Conservation (phyloP, 129 eudicot genomes). For the Pittosporum tobira region DNA sequence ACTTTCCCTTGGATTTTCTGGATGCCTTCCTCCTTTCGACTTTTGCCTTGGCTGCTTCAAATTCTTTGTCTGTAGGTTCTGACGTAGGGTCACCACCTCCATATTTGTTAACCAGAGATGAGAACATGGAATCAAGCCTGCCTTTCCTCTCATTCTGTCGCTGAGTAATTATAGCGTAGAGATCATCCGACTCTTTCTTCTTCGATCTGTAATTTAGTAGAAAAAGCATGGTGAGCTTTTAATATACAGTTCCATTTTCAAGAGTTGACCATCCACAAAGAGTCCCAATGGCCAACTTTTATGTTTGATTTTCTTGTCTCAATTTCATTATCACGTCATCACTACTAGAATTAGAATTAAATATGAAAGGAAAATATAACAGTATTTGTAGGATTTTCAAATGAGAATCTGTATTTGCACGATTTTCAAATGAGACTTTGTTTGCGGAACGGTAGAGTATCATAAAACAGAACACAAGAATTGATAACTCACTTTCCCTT, state of each 20-base stretch:
- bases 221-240: not conserved
- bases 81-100: conserved; percentile 38
- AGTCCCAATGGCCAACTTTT: too few species aligned
- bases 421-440: too few species aligned
- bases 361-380: too few species aligned
- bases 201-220: conserved; percentile 42
- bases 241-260: not conserved
- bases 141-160: conserved; percentile 71
- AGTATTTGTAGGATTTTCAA: too few species aligned
- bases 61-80: conserved; percentile 82
- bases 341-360: too few species aligned
- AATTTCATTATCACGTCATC: too few species aligned
- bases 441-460: too few species aligned
- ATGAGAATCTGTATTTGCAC: too few species aligned
- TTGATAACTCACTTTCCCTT: conserved; percentile 53
- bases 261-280: too few species aligned
- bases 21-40: conserved; percentile 42
- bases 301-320: too few species aligned
- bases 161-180: conserved; percentile 71
- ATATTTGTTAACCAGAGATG: conserved; percentile 57
- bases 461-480: too few species aligned
- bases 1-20: conserved; percentile 39
- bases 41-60: conserved; percentile 61
- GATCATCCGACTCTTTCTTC: conserved; percentile 55
- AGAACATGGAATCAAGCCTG: conserved; percentile 59